Base-by-base conservation (phyloP, 2,329 filamentous ascomycete genomes). In the Daldinia sp. region DNA sequence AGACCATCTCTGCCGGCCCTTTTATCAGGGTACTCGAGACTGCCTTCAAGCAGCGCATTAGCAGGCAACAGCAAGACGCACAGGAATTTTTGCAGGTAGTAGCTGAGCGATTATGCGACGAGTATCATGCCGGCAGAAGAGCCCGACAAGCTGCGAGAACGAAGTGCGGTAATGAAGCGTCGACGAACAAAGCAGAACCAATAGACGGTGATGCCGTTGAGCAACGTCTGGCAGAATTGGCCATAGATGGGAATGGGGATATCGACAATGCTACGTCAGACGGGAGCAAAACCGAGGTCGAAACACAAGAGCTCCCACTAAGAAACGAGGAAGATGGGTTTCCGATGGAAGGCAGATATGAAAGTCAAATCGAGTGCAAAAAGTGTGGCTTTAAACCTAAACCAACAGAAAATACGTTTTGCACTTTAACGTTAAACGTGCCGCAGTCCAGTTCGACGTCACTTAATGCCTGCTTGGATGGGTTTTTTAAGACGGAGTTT, bases 41-140 rank as follows among this genome's bases (percentile, higher is more conserved):
- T 27, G 93, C 94, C 0, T 99, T 97, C 74, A 87, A 88, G 58
- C 94, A 96, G 72, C 88, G 92, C 71, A 96, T 99, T 71, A 97
- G 92, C 74, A 85, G 94, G 55, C 93, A 95, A 74, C 95, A 99
- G 78, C 95, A 99, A 77, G 95, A 99, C 80, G 95, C 95, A 9
- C 95, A 99, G 74, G 95, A 99, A 76, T 97, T 99, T 67, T 79
- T 99, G 58, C 95, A 99, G 79, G 90, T 98, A 50, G 90, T 99
- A 10, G 91, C 93, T 2, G 94, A 99, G 79, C 86, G 94, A 53
- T 81, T 99, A 58, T 93, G 92, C 72, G 95, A 99, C 73, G 95
- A 99, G 77, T 97, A 97, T 72, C 89, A 96, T 74, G 93, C 93
- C 3, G 93, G 93, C 1, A 85, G 86, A 71, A 86, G 90, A 73